Evolutionary conservation across 1,139 yeast genomes (phyloP).

Genomic region (Suhomyces chickasaworum): DNA sequence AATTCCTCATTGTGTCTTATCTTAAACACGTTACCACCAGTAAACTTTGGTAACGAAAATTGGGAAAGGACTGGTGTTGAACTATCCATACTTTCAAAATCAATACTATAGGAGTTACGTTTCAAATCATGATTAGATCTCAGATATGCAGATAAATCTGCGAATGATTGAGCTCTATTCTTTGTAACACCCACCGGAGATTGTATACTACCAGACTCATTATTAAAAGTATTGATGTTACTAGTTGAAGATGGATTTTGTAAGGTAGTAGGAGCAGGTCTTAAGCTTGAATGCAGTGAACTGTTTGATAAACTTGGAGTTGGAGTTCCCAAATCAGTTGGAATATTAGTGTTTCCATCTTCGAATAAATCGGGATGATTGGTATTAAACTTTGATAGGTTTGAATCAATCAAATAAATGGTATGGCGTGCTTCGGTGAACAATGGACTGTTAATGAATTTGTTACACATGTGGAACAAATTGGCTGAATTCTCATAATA

Average conservation of each 20-base stretch:
- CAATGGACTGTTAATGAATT: slow-evolving; percentile 41
- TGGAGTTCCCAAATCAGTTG: background rate
- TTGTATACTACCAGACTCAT: slow-evolving; percentile 5
- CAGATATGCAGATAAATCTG: slow-evolving; percentile 5
- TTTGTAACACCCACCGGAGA: slow-evolving; percentile 14
- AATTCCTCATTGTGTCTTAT: slow-evolving; percentile 44
- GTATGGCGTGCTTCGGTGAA: slow-evolving; percentile 29
- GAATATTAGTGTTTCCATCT: slow-evolving; percentile 13
- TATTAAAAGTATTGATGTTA: background rate
- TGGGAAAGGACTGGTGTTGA: slow-evolving; percentile 35
- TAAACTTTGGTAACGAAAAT: slow-evolving; percentile 29
- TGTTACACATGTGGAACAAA: slow-evolving; percentile 49
- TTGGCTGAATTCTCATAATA: slow-evolving; percentile 36
- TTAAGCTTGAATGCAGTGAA: slow-evolving; percentile 4
- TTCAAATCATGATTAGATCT: slow-evolving; percentile 10
- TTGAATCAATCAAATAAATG: slow-evolving; percentile 35
- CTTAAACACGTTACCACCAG: slow-evolving; percentile 30
- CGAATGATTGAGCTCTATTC: slow-evolving; percentile 9
- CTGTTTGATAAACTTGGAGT: background rate
- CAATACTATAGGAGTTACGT: slow-evolving; percentile 11
- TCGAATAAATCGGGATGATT: slow-evolving; percentile 24
- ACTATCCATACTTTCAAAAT: slow-evolving; percentile 14
- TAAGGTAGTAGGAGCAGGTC: slow-evolving; percentile 11
- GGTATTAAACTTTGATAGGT: slow-evolving; percentile 32
- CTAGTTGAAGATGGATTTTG: slow-evolving; percentile 9